Base-by-base conservation (phyloP, 2,329 filamentous ascomycete genomes). In the Aspergillus sp. region DNA sequence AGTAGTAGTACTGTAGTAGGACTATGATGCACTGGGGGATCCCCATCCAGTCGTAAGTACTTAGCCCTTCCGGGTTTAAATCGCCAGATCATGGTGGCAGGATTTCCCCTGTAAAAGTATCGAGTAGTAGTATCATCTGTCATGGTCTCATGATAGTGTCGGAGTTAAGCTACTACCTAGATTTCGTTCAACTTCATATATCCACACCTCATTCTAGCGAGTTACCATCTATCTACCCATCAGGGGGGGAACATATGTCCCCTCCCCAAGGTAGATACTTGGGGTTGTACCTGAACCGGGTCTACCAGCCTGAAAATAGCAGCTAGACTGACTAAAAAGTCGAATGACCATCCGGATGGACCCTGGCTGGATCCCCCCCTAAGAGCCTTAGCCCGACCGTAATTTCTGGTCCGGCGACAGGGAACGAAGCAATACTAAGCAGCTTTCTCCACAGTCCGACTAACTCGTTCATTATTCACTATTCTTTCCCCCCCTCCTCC, bases 341-440 rank as follows among this genome's bases (percentile, higher is more conserved):
- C 32, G n/a, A 43, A 9, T 19, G n/a, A 43, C 52, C 52, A 43
- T 13, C 52, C 38, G 36, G 36, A 55, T 43, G 30, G 54, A 57
- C 47, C 54, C 54, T 49, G 54, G 43, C 54, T 49, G 54, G 43
- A 36, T 32, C 28, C 23, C 17, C 47, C 54, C 47, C 54, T 48
- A 36, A 51, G 30, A 28, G 47, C 45, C 41, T 41, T 61, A 58
- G 59, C 52, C 38, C 49, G 39, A 30, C 30, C 49, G 53, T 56
- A 56, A 47, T 43, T 59, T 19, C 41, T 53, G 51, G 36, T 21
- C 19, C 23, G 50, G 43, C 59, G 48, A 55, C 53, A 55, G 52
- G 49, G 28, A 62, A 39, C 57, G 57, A 52, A 62, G 57, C 32
- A 57, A 63, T 57, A 60, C 57, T 60, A 57, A 57, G 48, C 57